Base-by-base conservation (phyloP, 2,329 filamentous ascomycete genomes). In the Aureobasidium namibiae region DNA sequence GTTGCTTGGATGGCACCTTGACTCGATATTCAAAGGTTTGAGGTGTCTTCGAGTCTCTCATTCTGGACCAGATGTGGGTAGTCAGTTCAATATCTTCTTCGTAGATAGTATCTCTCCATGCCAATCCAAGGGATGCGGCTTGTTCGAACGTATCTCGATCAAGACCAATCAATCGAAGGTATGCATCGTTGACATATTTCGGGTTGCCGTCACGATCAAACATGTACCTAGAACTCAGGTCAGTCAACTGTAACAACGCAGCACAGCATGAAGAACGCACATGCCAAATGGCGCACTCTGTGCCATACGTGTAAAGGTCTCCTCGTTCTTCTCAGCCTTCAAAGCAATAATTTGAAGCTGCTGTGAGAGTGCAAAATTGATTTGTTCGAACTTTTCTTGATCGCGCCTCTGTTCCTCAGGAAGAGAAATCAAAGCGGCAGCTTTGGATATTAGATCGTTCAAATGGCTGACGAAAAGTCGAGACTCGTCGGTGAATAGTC, bases 141-240 rank as follows among this genome's bases (percentile, higher is more conserved):
- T 59, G 41, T 16, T 56, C 42, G 29, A 58, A 62, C 9, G 64
- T 54, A 34, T 65, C 65, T n/a, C 63, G 56, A 16, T 65, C 64
- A 11, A 64, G 60, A 1, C 63, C 64, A 9, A 74, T 68, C 53
- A 74, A 67, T 3, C 72, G 69, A 42, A 67, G 69, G 67, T 74
- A 77, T 5, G 68, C 67, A 50, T 76, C 68, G 50, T 77, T 77
- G 10, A 73, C 66, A 60, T 76, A 75, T 0, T 71, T 67, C 13
- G 72, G 70, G 10, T 62, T 63, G 4, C 75, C 74, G n/a, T 66
- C 56, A 6, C 66, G 56, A 24, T 49, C 44, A 38, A 44, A 54
- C 57, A 60, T 50, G 21, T 59, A 58, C 50, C 36, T 54, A 23
- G 4, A 14, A 18, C 9, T 21, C 8, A 24, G 7, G 36, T 44